These are phyloP conservation scores for Picochlorum sp. DNA, from an alignment of 139 green algal genomes.

Conservation along the genomic window DNA sequence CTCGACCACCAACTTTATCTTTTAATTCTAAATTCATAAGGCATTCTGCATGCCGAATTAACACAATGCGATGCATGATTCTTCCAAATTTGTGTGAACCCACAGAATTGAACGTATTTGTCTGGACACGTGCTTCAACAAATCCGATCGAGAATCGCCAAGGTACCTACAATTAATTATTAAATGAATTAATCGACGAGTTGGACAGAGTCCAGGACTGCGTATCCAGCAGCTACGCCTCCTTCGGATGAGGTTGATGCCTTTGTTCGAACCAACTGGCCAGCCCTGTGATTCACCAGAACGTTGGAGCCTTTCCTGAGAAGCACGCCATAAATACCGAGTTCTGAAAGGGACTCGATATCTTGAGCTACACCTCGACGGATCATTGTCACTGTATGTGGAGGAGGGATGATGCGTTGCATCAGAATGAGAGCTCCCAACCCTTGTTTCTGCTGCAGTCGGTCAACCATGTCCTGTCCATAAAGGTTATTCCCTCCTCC, in stretches of 20 bases:
- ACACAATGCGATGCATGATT: constrained; percentile 8
- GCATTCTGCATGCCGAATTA: constrained; percentile 21
- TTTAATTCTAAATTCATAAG: constrained; percentile 26
- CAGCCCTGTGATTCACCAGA: constrained; percentile 68
- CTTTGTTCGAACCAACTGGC: constrained; percentile 93
- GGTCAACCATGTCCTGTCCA: constrained; percentile 47
- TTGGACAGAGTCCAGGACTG: constrained; percentile 79
- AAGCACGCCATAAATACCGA: constrained; percentile 82
- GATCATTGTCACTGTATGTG: constrained; percentile 47
- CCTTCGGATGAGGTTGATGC: constrained; percentile 79
- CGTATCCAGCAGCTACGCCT: constrained; percentile 86
- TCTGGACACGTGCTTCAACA: too few species aligned
- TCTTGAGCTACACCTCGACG: constrained; percentile 46
- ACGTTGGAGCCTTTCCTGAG: constrained; percentile 41
- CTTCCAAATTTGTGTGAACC: not conserved
- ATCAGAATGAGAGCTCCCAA: constrained; percentile 92
- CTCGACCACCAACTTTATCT: constrained; percentile 19
- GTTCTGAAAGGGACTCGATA: constrained; percentile 79
- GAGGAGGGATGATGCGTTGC: constrained; percentile 85
- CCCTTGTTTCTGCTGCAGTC: constrained; percentile 35
- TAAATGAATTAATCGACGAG: constrained; percentile 25
- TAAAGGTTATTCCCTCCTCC: constrained; percentile 98
- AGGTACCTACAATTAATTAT: not conserved
- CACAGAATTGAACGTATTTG: not conserved
- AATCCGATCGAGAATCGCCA: not conserved